These are phyloP conservation scores for Lactifluus pinguis DNA, from an alignment of 768 basidiomycete genomes.

Conservation along the genomic window DNA sequence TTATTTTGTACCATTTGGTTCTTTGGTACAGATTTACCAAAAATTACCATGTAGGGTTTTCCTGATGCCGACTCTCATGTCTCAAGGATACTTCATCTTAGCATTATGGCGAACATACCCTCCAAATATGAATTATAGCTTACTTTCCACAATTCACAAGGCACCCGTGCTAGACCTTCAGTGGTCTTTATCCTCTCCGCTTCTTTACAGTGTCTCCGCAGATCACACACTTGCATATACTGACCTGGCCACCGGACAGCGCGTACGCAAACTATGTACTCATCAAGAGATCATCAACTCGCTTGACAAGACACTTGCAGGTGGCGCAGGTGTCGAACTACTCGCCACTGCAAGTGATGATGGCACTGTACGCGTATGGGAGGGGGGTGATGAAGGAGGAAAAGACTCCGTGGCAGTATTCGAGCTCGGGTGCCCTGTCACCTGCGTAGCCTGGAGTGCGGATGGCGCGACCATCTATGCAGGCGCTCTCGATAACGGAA, in stretches of 20 bases:
- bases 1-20: no score
- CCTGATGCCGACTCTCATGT: no score
- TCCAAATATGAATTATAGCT: slow-evolving; percentile 88
- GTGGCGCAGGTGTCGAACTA: slow-evolving; percentile 77
- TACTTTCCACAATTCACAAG: slow-evolving; percentile 76
- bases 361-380: slow-evolving; percentile 87
- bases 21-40: no score
- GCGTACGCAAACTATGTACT: slow-evolving; percentile 72
- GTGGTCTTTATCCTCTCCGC: slow-evolving; percentile 70
- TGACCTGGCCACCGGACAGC: slow-evolving; percentile 77
- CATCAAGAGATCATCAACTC: slow-evolving; percentile 89
- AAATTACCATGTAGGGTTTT: no score
- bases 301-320: slow-evolving; percentile 78
- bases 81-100: slow-evolving; percentile 23
- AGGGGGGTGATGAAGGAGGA: slow-evolving; percentile 63
- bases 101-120: slow-evolving; percentile 88
- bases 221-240: slow-evolving; percentile 75
- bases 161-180: slow-evolving; percentile 89
- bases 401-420: slow-evolving; percentile 75
- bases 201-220: slow-evolving; percentile 79
- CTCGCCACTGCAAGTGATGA: slow-evolving; percentile 90
- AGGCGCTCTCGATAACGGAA: slow-evolving; percentile 92
- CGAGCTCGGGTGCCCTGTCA: slow-evolving; percentile 84
- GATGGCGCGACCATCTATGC: slow-evolving; percentile 86
- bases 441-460: slow-evolving; percentile 83